Conservation (phyloP, 2,329 filamentous ascomycete species). For the Ceratocystis variospora region DNA sequence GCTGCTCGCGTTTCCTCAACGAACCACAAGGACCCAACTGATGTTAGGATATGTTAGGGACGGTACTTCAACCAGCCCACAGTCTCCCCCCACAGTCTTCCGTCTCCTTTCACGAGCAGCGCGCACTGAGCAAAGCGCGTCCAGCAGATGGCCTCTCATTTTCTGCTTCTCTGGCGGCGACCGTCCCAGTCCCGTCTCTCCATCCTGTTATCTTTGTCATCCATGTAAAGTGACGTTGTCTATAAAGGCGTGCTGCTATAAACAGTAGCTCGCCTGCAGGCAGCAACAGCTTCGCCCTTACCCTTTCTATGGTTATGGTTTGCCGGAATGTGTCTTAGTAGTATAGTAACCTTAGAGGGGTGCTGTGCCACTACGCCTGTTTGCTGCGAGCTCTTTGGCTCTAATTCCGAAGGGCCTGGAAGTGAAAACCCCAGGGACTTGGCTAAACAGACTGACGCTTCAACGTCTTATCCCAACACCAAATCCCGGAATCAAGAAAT, state of each 20-base stretch:
- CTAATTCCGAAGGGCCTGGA: neutral
- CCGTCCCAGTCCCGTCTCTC: too few relatives aligned
- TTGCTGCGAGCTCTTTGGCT: neutral
- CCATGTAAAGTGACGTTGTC: neutral
- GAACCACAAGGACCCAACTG: neutral
- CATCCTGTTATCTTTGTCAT: neutral
- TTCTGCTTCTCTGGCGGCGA: neutral
- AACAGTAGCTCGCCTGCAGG: neutral
- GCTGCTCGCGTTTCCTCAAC: neutral
- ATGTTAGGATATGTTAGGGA: neutral
- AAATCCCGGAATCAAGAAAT: neutral
- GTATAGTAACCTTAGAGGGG: neutral
- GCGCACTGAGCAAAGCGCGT: neutral
- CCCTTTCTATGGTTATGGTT: neutral
- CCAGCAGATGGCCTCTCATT: neutral
- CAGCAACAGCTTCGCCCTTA: neutral
- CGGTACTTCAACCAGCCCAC: too few relatives aligned
- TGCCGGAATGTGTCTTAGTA: neutral
- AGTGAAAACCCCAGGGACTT: neutral
- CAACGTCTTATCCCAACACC: neutral
- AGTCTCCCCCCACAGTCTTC: neutral
- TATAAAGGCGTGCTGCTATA: neutral
- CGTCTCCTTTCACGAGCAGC: neutral
- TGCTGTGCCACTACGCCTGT: neutral
- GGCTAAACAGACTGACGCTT: neutral